Evolutionary conservation across 2,329 filamentous ascomycete species (phyloP), one percentile per base, ranked within the genome.

Genomic region (Aspergillus bombycis): DNA sequence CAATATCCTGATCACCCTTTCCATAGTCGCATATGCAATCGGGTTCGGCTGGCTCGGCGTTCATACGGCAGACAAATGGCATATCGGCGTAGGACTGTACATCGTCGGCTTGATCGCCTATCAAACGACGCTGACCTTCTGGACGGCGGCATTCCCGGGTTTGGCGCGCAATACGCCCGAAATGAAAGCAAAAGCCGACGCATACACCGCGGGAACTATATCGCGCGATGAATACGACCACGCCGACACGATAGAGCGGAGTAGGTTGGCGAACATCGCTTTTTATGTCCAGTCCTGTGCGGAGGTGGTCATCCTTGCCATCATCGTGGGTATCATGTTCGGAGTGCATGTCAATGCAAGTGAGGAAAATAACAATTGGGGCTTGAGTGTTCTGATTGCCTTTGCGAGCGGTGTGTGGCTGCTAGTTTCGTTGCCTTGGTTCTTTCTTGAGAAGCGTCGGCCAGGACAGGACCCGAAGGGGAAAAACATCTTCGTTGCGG

Each of bases 11-110:
- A 83, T 91, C 56, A 83, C 82, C 10, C 82, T 88, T 66, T 89
- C 87, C 3, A 67, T 88, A 9, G 70, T 90, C 41, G 86, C 88
- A 0, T 91, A 83, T 73, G 88, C 77, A 38, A 83, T 89, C 65
- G 89, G 88, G 1, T 91, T 91, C 66, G 88, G 82, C 57, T 91
- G 88, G 87, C 75, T 91, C 1, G 88, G 87, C 23, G 87, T 91
- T 0, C 86, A 90, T 63, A 84, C 82, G 0, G 75, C 83, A 19
- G 79, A 82, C 3, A 80, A 88, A 71, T 91, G 89, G 89, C 80
- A 84, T 55, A 77, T 83, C 10, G 89, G 80, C 0, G 82, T 86
- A 0, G 88, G 84, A 0, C 74, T 91, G 19, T 91, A 91, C 72
- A 88, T 91, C 61, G 83, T 90, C 19, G 88, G 88, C 36, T 65